phyloP scores from a whole-genome alignment of 495 filamentous ascomycete genomes.

The Venustampulla echinocandica region DNA sequence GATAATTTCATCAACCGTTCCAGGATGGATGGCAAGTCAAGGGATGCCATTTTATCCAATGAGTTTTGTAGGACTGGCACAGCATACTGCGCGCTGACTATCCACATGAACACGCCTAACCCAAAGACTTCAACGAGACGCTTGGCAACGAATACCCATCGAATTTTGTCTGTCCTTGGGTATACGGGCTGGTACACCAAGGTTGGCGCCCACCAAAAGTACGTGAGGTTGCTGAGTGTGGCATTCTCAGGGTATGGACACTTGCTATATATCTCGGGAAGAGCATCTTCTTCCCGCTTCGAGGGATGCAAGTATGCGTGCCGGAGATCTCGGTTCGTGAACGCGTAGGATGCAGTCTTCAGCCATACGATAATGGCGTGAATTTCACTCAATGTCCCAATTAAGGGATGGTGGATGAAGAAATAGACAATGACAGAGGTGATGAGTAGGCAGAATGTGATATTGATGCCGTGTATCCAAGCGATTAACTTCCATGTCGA shows the following conservation, averaged over 20 bases:
- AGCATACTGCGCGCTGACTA: slow-evolving; percentile 86
- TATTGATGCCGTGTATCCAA: slow-evolving; percentile 70
- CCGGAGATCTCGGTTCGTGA: slow-evolving; percentile 92
- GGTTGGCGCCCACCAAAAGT: slow-evolving; percentile 97
- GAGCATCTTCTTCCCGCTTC: slow-evolving; percentile 41
- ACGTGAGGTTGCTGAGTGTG: slow-evolving; percentile 72
- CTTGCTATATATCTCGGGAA: slow-evolving; percentile 72
- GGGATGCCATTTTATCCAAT: slow-evolving; percentile 70
- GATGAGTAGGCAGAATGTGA: slow-evolving; percentile 66
- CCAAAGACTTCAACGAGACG: slow-evolving; percentile 66
- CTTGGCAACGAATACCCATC: slow-evolving; percentile 81
- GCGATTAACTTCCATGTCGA: slow-evolving; percentile 72
- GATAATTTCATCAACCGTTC: slow-evolving; percentile 91
- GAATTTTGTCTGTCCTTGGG: slow-evolving; percentile 65
- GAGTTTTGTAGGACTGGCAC: slow-evolving; percentile 82
- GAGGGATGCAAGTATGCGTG: slow-evolving; percentile 73
- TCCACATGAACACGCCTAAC: slow-evolving; percentile 83
- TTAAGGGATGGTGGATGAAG: slow-evolving; percentile 82
- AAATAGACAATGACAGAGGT: slow-evolving; percentile 84
- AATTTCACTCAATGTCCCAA: slow-evolving; percentile 82
- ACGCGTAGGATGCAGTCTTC: slow-evolving; percentile 90
- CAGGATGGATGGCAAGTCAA: slow-evolving; percentile 72
- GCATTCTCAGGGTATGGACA: slow-evolving; percentile 89
- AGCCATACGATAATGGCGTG: slow-evolving; percentile 95
- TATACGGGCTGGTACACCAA: slow-evolving; percentile 96